Evolutionary conservation across 2,329 filamentous ascomycete genomes (phyloP).

Genomic region (Paraphaeosphaeria sporulosa): DNA sequence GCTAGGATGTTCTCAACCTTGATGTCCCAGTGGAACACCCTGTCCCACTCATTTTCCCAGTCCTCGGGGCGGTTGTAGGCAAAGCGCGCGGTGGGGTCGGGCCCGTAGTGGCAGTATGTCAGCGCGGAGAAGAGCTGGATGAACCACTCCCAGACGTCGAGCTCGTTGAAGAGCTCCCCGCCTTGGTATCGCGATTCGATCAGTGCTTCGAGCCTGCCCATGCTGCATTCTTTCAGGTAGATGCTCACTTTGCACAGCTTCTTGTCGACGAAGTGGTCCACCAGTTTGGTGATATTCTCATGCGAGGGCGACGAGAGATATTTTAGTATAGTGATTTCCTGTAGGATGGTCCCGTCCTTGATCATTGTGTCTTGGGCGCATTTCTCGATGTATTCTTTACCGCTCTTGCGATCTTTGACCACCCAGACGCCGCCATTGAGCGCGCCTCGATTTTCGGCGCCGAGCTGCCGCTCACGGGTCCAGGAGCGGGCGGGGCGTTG

Average conservation of each 20-base stretch:
- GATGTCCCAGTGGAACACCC: conserved; percentile 17
- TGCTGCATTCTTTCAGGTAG: conserved; percentile 5
- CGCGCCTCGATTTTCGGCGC: conserved; percentile 1
- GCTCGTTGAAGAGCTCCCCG: conserved; percentile 8
- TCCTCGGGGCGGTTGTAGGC: not conserved
- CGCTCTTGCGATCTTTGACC: conserved; percentile 8
- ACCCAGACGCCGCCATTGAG: conserved; percentile 16
- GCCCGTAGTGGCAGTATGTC: conserved; percentile 17
- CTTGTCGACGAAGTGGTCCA: conserved; percentile 16
- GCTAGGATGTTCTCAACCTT: conserved; percentile 17
- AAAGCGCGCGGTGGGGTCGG: conserved; percentile 6
- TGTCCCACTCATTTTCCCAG: conserved; percentile 9
- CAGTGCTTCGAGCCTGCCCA: not conserved
- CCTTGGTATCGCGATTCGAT: not conserved
- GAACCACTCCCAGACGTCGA: conserved; percentile 18
- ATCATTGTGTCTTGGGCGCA: not conserved
- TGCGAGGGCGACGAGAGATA: conserved; percentile 10
- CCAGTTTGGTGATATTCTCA: conserved; percentile 13
- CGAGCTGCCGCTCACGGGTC: not conserved
- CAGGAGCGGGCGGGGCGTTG: not conserved
- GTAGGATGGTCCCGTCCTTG: not conserved
- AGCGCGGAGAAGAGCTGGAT: conserved; percentile 18
- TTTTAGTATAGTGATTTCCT: conserved; percentile 11
- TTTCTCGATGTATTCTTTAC: conserved; percentile 13
- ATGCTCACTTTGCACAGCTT: conserved; percentile 6